phyloP scores from a whole-genome alignment of 2,329 filamentous ascomycete genomes.

The Aureobasidium namibiae region DNA sequence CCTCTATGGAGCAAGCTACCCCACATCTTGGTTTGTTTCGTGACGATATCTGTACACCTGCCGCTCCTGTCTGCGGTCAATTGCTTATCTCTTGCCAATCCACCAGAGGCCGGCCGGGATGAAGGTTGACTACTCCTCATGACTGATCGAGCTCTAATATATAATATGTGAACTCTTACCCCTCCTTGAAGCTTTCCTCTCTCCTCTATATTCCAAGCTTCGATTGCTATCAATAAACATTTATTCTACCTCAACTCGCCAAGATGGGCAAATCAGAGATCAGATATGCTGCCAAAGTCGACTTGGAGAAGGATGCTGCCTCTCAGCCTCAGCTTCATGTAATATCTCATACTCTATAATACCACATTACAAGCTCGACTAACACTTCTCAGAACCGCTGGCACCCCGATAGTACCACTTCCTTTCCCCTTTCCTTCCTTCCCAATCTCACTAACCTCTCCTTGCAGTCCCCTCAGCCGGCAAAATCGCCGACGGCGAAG shows the following conservation, averaged over 20 bases:
- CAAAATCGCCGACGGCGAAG: conserved; percentile 72
- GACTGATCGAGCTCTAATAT: background rate
- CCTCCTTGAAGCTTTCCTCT: background rate
- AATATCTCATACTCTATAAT: conserved; percentile 19
- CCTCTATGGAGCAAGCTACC: conserved; percentile 4
- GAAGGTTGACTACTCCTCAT: background rate
- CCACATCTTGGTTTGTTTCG: conserved; percentile 3
- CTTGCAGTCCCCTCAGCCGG: conserved; percentile 61
- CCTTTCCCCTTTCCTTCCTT: background rate
- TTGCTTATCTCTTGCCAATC: conserved; percentile 4
- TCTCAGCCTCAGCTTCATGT: conserved; percentile 66
- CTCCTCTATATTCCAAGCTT: background rate
- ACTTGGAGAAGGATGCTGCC: conserved; percentile 61
- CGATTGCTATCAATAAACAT: background rate
- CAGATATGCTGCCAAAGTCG: conserved; percentile 64
- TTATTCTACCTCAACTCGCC: background rate
- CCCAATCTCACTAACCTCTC: background rate
- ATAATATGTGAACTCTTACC: background rate
- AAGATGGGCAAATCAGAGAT: conserved; percentile 48
- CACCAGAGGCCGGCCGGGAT: background rate
- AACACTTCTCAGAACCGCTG: conserved; percentile 65
- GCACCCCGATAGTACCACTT: conserved; percentile 80
- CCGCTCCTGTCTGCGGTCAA: background rate
- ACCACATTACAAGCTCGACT: background rate
- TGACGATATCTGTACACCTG: conserved; percentile 1